phyloP scores from a whole-genome alignment of 768 basidiomycete species.

The Leccinellum rugosiceps region DNA sequence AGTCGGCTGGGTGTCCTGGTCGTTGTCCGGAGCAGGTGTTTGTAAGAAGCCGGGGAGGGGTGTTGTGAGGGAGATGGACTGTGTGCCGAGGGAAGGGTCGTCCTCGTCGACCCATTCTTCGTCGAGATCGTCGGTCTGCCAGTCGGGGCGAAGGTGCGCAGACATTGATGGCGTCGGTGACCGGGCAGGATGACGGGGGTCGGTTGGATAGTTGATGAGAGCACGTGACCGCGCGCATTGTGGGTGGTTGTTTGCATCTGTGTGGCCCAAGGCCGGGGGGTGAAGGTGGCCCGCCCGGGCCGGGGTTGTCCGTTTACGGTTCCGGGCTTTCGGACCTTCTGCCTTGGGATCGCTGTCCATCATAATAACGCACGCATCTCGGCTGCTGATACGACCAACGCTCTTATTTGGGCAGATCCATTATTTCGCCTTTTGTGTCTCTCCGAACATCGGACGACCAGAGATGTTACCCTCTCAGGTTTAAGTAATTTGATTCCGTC shows the following conservation, averaged over 20 bases:
- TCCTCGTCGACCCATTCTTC: constrained; percentile 86
- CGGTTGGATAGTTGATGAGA: background rate
- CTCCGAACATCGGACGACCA: background rate
- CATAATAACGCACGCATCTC: background rate
- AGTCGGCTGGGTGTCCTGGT: constrained; percentile 28
- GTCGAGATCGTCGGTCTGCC: constrained; percentile 87
- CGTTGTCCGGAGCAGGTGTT: constrained; percentile 38
- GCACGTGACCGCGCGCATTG: constrained; percentile 31
- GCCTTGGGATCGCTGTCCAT: constrained; percentile 9
- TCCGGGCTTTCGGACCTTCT: constrained; percentile 14
- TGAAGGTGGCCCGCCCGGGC: background rate
- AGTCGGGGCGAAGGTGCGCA: constrained; percentile 49
- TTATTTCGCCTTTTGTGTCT: background rate
- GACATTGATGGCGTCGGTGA: constrained; percentile 7
- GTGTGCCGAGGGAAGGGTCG: constrained; percentile 39
- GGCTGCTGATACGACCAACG: background rate
- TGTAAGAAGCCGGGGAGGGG: constrained; percentile 50
- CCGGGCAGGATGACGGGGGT: background rate
- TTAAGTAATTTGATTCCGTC: constrained; percentile 5
- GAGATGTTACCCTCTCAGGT: constrained; percentile 3
- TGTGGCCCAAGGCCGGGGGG: constrained; percentile 11
- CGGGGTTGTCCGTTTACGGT: constrained; percentile 5
- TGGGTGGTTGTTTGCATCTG: constrained; percentile 16
- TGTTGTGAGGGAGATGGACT: constrained; percentile 58
- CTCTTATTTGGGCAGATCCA: background rate